Evolutionary conservation across 2,329 filamentous ascomycete species (phyloP).

Genomic region (Apiospora koreana): DNA sequence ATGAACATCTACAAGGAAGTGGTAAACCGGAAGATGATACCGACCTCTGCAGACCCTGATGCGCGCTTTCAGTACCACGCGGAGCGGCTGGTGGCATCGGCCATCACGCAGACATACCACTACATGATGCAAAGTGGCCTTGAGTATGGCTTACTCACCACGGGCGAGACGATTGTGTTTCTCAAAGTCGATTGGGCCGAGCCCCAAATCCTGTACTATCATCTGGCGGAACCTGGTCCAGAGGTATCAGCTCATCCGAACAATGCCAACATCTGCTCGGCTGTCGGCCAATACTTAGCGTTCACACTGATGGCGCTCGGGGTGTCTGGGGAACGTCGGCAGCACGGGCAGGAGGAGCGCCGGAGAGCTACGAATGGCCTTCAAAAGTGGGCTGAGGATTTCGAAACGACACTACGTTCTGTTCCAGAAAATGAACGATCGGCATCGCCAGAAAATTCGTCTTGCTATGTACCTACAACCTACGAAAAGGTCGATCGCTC

Average conservation of each 20-base stretch:
- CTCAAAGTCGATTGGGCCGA: slow-evolving; percentile 37
- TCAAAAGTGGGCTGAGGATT: slow-evolving; percentile 25
- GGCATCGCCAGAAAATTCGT: slow-evolving; percentile 18
- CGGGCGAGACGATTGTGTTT: slow-evolving; percentile 45
- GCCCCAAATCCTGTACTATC: slow-evolving; percentile 31
- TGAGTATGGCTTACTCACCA: slow-evolving; percentile 44
- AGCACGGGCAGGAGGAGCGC: slow-evolving; percentile 32
- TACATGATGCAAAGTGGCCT: slow-evolving; percentile 51
- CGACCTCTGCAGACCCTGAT: slow-evolving; percentile 27
- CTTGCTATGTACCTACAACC: slow-evolving; percentile 19
- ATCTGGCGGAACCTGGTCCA: slow-evolving; percentile 30
- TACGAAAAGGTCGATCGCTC: slow-evolving; percentile 24
- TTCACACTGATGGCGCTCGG: slow-evolving; percentile 32
- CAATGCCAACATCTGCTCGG: slow-evolving; percentile 24
- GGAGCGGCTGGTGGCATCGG: slow-evolving; percentile 39
- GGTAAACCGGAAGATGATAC: slow-evolving; percentile 27
- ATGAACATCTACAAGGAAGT: slow-evolving; percentile 44
- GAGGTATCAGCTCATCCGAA: slow-evolving; percentile 26
- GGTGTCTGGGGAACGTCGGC: slow-evolving; percentile 36
- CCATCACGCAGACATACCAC: slow-evolving; percentile 48
- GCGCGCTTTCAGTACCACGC: slow-evolving; percentile 37
- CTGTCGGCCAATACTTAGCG: slow-evolving; percentile 31
- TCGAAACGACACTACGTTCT: slow-evolving; percentile 24
- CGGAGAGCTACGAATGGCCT: slow-evolving; percentile 13
- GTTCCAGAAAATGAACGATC: slow-evolving; percentile 28